phyloP scores from a whole-genome alignment of 2,329 filamentous ascomycete genomes.

The Ophiostoma sp. region DNA sequence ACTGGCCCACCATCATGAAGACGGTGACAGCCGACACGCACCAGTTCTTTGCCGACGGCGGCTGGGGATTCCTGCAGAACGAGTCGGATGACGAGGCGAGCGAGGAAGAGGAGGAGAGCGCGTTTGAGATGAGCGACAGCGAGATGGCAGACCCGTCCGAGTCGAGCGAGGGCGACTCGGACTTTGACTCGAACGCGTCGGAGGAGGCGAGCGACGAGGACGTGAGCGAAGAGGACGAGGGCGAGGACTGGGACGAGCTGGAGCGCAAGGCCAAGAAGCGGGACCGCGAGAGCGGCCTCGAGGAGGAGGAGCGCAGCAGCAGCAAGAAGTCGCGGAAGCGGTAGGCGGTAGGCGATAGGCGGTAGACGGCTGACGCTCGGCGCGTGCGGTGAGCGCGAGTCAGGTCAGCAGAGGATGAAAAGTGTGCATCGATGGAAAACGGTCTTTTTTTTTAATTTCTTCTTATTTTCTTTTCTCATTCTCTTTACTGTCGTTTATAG shows the following conservation, averaged over 20 bases:
- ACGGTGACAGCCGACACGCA: conserved; percentile 92
- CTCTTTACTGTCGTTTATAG: conserved; percentile 6
- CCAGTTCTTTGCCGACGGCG: conserved; percentile 89
- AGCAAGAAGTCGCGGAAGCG: conserved; percentile 61
- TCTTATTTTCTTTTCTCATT: background rate
- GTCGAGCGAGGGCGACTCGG: conserved; percentile 73
- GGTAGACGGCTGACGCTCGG: too few species aligned
- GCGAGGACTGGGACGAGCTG: conserved; percentile 90
- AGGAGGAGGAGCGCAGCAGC: conserved; percentile 67
- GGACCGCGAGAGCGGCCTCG: conserved; percentile 61
- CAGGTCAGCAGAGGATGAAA: background rate
- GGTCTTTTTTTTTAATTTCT: background rate
- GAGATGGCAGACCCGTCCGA: conserved; percentile 80
- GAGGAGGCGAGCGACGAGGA: conserved; percentile 78
- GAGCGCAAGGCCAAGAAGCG: conserved; percentile 87
- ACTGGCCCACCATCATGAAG: conserved; percentile 99
- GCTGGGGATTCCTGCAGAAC: conserved; percentile 85
- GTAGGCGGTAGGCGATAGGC: conserved; percentile 25
- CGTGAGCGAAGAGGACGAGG: conserved; percentile 67
- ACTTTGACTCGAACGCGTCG: conserved; percentile 85
- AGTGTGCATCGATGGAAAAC: background rate
- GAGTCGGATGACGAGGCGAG: conserved; percentile 82
- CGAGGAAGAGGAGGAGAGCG: conserved; percentile 80
- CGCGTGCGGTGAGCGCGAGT: too few species aligned
- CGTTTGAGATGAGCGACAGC: conserved; percentile 83